Evolutionary conservation across 192 early-diverging fungal species (phyloP).

Genomic region (Coemansia sp.): DNA sequence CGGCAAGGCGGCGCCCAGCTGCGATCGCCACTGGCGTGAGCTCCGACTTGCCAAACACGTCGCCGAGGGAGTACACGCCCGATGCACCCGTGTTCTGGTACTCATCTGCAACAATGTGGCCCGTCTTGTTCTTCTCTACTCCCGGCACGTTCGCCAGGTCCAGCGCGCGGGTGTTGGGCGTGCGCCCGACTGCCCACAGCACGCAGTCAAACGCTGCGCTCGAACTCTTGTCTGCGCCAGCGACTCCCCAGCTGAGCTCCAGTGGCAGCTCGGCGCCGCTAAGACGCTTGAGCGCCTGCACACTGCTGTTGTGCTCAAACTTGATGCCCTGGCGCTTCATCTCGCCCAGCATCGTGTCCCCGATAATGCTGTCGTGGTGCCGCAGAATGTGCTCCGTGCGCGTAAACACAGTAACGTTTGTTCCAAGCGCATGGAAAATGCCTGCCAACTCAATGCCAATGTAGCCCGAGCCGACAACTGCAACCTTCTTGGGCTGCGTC

Average conservation of each 20-base stretch:
- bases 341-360: slow-evolving; percentile 73
- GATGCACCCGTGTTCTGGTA: slow-evolving; percentile 76
- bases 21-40: slow-evolving; percentile 98
- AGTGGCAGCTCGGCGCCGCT: slow-evolving; percentile 56
- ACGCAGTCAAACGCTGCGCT: slow-evolving; percentile 75
- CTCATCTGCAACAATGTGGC: slow-evolving; percentile 80
- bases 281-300: slow-evolving; percentile 61
- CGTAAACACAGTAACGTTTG: slow-evolving; percentile 79
- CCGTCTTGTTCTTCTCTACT: slow-evolving; percentile 62
- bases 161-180: slow-evolving; percentile 70
- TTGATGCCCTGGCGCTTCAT: slow-evolving; percentile 76
- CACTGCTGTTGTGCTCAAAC: slow-evolving; percentile 67
- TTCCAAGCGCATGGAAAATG: slow-evolving; percentile 87
- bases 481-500: slow-evolving; percentile 87
- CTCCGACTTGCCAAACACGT: slow-evolving; percentile 88
- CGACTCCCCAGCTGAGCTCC: slow-evolving; percentile 44
- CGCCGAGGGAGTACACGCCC: slow-evolving; percentile 87
- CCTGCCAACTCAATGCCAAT: slow-evolving; percentile 97
- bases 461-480: slow-evolving; percentile 88
- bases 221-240: slow-evolving; percentile 24
- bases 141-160: slow-evolving; percentile 64
- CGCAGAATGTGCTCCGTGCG: slow-evolving; percentile 85
- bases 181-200: slow-evolving; percentile 90
- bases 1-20: slow-evolving; percentile 84
- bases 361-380: slow-evolving; percentile 80